Percentiles rank a stretch among this genome's conserved stretches.
Evolutionary conservation across 192 early-diverging fungal species (phyloP).

Genomic region (Coemansia sp.): DNA sequence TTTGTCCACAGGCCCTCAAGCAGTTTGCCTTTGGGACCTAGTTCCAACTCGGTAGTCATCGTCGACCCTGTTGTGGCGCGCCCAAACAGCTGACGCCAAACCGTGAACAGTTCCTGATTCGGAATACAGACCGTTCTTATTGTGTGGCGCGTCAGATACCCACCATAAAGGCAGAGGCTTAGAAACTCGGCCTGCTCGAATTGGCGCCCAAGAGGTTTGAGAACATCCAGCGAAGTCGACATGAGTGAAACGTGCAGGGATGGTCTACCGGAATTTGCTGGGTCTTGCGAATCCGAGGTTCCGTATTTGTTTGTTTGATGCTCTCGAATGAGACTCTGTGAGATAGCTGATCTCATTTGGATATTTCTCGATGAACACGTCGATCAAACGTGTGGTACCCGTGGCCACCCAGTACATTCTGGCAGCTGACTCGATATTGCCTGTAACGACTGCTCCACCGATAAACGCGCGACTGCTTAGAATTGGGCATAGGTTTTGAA

Average conservation of each 20-base stretch:
- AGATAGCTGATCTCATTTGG: background rate
- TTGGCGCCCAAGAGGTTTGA: slow-evolving; percentile 4
- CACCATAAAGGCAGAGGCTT: slow-evolving; percentile 22
- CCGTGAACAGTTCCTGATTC: slow-evolving; percentile 25
- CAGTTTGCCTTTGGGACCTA: slow-evolving; percentile 13
- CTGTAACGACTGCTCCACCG: background rate
- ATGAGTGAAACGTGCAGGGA: background rate
- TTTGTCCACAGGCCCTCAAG: slow-evolving; percentile 25
- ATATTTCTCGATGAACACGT: background rate
- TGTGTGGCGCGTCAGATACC: slow-evolving; percentile 16
- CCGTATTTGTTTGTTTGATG: background rate
- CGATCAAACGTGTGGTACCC: background rate
- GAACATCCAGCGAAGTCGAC: slow-evolving; percentile 9
- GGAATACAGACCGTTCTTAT: slow-evolving; percentile 25
- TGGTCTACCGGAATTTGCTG: background rate
- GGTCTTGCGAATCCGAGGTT: too few species aligned
- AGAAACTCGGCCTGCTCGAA: slow-evolving; percentile 24
- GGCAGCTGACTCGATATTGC: background rate
- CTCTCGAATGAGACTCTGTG: background rate
- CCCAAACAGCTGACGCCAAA: slow-evolving; percentile 21
- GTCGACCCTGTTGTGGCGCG: slow-evolving; percentile 14
- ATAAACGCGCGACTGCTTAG: too few species aligned
- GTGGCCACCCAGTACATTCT: background rate
- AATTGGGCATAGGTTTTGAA: background rate
- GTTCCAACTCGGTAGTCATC: slow-evolving; percentile 11